These are phyloP conservation scores for Ustilago esculenta DNA, from an alignment of 1,284 basidiomycete genomes.

Conservation along the genomic window DNA sequence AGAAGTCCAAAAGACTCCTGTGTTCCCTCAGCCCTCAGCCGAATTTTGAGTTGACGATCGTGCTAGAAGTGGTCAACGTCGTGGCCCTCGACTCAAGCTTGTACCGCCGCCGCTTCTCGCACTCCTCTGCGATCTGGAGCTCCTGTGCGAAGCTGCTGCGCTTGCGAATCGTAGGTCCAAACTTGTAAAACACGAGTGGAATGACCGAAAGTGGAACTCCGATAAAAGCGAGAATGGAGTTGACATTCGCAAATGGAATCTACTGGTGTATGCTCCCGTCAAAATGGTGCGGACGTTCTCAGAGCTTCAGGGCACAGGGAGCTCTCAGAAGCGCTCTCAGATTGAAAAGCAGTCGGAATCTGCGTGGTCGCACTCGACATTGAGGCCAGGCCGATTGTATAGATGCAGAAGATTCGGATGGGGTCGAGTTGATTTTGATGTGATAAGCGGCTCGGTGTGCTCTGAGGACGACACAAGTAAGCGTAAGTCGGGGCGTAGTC, in stretches of 20 bases:
- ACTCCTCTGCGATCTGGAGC: conserved; percentile 41
- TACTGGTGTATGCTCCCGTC: neutral
- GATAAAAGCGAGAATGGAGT: conserved; percentile 50
- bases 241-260: conserved; percentile 15
- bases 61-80: conserved; percentile 5
- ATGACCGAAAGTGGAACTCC: conserved; percentile 50
- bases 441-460: no score
- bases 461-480: no score
- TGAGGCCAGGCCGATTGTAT: conserved; percentile 4
- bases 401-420: no score
- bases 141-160: conserved; percentile 51
- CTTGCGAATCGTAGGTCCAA: conserved; percentile 49
- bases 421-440: no score
- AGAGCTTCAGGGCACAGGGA: neutral
- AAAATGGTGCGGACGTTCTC: neutral
- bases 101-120: conserved; percentile 21
- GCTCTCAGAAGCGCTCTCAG: conserved; percentile 6
- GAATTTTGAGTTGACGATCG: neutral
- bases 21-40: no score
- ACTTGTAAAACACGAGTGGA: conserved; percentile 51
- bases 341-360: neutral
- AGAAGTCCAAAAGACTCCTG: no score
- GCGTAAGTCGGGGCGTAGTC: no score
- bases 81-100: conserved; percentile 26
- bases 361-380: conserved; percentile 4